Base-by-base conservation (phyloP, 2,329 filamentous ascomycete genomes). In the Aspergillus piperis region DNA sequence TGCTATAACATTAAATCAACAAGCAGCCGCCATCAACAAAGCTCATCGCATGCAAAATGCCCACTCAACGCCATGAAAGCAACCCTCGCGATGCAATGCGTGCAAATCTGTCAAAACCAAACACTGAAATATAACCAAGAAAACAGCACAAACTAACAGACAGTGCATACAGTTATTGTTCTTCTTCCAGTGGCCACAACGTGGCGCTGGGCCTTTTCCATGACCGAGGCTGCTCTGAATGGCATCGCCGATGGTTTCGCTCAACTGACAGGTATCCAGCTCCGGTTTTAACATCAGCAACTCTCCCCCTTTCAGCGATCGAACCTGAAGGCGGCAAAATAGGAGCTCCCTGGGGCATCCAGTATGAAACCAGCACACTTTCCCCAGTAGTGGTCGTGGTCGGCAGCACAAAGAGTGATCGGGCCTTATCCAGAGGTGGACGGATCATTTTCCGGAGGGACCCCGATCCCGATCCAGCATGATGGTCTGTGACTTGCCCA, bases 171-270 rank as follows among this genome's bases (percentile, higher is more conserved):
- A 53, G 56, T 64, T 58, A 68, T 50, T 36, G 32, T 1, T 75
- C 72, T 62, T 76, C 75, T 54, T 64, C 49, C 30, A 77, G 62
- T 27, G 75, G 72, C 74, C 74, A 77, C 56, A 77, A 58, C 44
- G 66, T 67, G 47, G 71, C 69, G 56, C 73, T 75, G 4, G 75
- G 75, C 42, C 70, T 66, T 41, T 69, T 73, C 75, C 75, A 77
- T 25, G 73, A 65, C 41, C 73, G 68, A 23, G 75, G 75, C 57
- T 75, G 72, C 55, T 76, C 74, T 11, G 75, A 77, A 64, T 77
- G 75, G 57, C 73, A 74, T 54, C 75, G 68, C 17, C 73, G 66
- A 66, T 77, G 73, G 5, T 70, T 66, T 54, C 70, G 67, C 21
- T 68, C 70, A 3, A 57, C 60, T n/a, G 57, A 23, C 25, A 64